Percentiles rank a stretch among this genome's conserved stretches.
Conservation (phyloP, 441 rosid genomes). For the Adansonia madagascariensis region DNA sequence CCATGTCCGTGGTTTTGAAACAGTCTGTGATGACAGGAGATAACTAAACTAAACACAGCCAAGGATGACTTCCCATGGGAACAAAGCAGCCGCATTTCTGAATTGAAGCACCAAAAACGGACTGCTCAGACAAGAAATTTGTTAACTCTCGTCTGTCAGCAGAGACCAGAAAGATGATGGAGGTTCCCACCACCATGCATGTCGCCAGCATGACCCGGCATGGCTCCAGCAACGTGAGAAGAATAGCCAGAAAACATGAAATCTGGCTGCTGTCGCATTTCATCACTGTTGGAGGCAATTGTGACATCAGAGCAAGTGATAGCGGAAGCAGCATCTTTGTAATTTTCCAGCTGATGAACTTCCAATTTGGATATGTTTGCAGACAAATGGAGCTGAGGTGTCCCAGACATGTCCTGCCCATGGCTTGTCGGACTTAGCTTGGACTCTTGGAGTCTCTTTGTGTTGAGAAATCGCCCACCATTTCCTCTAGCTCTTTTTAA, state of each 20-base stretch:
- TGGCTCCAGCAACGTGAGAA: slow-evolving; percentile 41
- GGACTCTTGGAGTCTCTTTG: slow-evolving; percentile 55
- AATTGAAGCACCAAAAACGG: slow-evolving; percentile 19
- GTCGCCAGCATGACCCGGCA: slow-evolving; percentile 46
- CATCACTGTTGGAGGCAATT: slow-evolving; percentile 43
- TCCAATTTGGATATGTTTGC: slow-evolving; percentile 37
- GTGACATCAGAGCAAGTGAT: slow-evolving; percentile 61
- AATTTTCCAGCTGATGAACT: slow-evolving; percentile 40
- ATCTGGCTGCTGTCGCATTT: slow-evolving; percentile 48
- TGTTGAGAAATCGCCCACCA: slow-evolving; percentile 80
- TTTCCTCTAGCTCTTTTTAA: slow-evolving; percentile 80
- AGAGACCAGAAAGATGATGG: slow-evolving; percentile 44
- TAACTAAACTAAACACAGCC: slow-evolving; percentile 46
- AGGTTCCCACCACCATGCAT: slow-evolving; percentile 43
- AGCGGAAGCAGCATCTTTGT: slow-evolving; percentile 42
- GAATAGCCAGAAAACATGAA: slow-evolving; percentile 56
- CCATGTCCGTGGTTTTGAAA: background rate
- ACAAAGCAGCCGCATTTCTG: slow-evolving; percentile 39
- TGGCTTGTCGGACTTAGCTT: slow-evolving; percentile 28
- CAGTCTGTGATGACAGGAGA: background rate
- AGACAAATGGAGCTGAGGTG: background rate
- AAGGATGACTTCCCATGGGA: slow-evolving; percentile 87
- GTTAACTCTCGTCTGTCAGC: slow-evolving; percentile 39
- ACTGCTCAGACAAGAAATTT: slow-evolving; percentile 22
- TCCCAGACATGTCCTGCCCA: slow-evolving; percentile 22